Conservation (phyloP, 768 basidiomycete species). For the Pisolithus microcarpus region DNA sequence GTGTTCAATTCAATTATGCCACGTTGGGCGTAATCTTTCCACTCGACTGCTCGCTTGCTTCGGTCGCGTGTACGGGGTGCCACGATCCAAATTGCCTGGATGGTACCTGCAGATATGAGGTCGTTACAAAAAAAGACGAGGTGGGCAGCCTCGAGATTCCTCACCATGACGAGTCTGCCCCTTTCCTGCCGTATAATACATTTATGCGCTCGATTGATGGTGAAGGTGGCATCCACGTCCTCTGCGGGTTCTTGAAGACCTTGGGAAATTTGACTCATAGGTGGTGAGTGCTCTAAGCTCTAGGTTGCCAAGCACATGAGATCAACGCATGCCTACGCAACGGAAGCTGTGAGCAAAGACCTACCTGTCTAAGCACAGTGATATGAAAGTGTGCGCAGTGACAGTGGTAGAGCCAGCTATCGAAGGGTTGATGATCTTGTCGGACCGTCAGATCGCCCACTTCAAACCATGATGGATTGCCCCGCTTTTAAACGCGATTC, state of each 20-base stretch:
- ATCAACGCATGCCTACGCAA: constrained; percentile 20
- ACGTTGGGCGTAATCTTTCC: constrained; percentile 3
- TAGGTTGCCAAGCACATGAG: constrained; percentile 7
- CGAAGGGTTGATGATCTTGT: constrained; percentile 7
- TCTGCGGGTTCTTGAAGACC: constrained; percentile 4
- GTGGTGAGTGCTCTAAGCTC: constrained; percentile 8
- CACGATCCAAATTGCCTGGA: constrained; percentile 11
- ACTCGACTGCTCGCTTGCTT: constrained; percentile 7
- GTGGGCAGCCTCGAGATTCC: not conserved
- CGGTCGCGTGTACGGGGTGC: constrained; percentile 13
- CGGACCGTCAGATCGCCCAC: constrained; percentile 2
- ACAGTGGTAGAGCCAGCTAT: constrained; percentile 7
- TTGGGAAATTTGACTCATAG: constrained; percentile 10
- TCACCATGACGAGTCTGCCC: constrained; percentile 18
- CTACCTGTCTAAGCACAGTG: constrained; percentile 13
- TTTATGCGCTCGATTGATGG: constrained; percentile 19
- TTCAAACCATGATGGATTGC: constrained; percentile 12
- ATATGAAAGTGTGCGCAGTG: constrained; percentile 21
- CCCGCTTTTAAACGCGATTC: constrained; percentile 1
- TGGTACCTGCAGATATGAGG: constrained; percentile 18
- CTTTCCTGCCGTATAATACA: constrained; percentile 12
- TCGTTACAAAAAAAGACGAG: not conserved
- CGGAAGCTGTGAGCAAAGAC: constrained; percentile 5
- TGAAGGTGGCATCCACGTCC: constrained; percentile 11
- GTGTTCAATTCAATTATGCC: constrained; percentile 1